Conservation (phyloP, 768 basidiomycete genomes). For the Kwoniella europaea region DNA sequence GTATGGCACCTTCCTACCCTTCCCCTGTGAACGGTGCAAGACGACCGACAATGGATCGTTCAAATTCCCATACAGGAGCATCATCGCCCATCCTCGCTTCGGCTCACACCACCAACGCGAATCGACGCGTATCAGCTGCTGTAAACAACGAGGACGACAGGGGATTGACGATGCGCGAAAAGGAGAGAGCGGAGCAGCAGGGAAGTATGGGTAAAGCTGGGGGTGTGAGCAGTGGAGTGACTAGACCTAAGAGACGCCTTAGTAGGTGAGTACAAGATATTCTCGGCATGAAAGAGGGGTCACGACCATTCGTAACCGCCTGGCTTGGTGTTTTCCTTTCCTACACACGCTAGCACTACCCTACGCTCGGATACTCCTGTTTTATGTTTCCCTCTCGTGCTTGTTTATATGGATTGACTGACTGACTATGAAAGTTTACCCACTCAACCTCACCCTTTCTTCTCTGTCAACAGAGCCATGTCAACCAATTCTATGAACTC, state of each 20-base stretch:
- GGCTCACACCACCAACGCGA: slow-evolving; percentile 15
- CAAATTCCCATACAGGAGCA: slow-evolving; percentile 17
- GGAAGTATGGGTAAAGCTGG: slow-evolving; percentile 43
- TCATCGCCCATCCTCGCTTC: slow-evolving; percentile 9
- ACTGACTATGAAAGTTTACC: slow-evolving; percentile 47
- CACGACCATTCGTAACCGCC: no score
- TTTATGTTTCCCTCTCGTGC: neutral
- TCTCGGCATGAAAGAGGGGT: no score
- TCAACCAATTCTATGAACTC: slow-evolving; percentile 33
- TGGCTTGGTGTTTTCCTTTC: neutral
- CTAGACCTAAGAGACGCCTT: slow-evolving; percentile 43
- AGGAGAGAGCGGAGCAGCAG: slow-evolving; percentile 23
- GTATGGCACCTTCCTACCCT: slow-evolving; percentile 4
- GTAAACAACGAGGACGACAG: slow-evolving; percentile 20
- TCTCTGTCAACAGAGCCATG: slow-evolving; percentile 35
- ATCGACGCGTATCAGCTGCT: slow-evolving; percentile 21
- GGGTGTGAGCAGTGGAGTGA: slow-evolving; percentile 42
- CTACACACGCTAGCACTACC: neutral
- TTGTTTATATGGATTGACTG: slow-evolving; percentile 20
- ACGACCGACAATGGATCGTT: slow-evolving; percentile 15
- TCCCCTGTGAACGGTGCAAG: neutral
- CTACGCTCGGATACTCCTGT: neutral
- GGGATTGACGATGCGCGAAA: slow-evolving; percentile 27
- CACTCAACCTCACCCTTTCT: slow-evolving; percentile 44
- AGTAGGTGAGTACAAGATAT: slow-evolving; percentile 39